phyloP scores from a whole-genome alignment of 1,139 yeast genomes.

The Tardiomyces blankii region DNA sequence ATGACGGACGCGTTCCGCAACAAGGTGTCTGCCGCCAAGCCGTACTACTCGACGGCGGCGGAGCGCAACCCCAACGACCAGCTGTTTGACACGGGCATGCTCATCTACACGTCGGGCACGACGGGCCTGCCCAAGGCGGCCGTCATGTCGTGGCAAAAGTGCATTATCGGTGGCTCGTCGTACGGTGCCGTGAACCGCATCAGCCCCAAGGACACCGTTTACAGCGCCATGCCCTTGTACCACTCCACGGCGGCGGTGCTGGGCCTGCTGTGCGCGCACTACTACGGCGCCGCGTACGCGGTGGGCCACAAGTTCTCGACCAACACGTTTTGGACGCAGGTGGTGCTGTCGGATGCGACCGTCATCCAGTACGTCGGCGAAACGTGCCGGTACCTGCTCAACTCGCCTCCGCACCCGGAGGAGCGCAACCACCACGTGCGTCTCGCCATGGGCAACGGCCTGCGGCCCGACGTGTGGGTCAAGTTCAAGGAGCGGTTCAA shows the following conservation, averaged over 20 bases:
- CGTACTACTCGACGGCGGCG: conserved; percentile 32
- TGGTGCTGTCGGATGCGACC: conserved; percentile 56
- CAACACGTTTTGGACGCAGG: conserved; percentile 86
- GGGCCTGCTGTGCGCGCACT: conserved; percentile 58
- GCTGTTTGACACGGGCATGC: conserved; percentile 43
- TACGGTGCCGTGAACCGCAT: conserved; percentile 66
- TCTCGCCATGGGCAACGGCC: conserved; percentile 86
- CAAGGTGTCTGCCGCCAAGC: conserved; percentile 30
- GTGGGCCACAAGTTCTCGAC: conserved; percentile 78
- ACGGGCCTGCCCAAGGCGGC: conserved; percentile 96
- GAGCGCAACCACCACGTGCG: conserved; percentile 55
- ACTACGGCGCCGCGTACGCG: conserved; percentile 64
- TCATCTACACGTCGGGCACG: conserved; percentile 90
- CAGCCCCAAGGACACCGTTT: conserved; percentile 44
- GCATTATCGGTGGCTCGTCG: conserved; percentile 52
- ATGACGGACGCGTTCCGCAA: conserved; percentile 38
- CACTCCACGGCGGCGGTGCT: conserved; percentile 90
- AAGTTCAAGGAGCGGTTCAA: conserved; percentile 69
- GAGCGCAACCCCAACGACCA: conserved; percentile 18
- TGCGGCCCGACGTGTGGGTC: conserved; percentile 86
- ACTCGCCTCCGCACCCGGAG: conserved; percentile 55
- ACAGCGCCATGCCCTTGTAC: conserved; percentile 92
- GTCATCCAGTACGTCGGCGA: conserved; percentile 94
- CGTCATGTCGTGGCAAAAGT: conserved; percentile 84
- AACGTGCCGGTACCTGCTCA: conserved; percentile 76